Conservation (phyloP, 352 stramenopile genomes). For the Pythium chondricola region DNA sequence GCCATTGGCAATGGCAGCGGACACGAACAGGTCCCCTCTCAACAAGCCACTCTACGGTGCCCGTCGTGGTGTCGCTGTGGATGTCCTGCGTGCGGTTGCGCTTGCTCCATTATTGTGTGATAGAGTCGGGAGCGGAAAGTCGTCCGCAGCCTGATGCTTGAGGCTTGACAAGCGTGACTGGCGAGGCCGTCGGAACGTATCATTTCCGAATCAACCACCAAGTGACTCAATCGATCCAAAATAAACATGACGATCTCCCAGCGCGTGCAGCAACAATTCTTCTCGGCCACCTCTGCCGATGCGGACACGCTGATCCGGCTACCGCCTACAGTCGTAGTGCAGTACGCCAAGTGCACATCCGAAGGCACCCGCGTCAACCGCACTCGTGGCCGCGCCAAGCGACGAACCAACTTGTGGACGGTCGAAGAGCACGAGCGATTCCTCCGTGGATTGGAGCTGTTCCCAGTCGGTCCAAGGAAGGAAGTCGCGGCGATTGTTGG, state of each 20-base stretch:
- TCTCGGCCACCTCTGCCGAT: neutral
- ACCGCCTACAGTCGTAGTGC: conserved; percentile 1
- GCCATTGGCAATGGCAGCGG: too few species aligned
- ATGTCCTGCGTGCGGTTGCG: too few species aligned
- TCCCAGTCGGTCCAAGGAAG: conserved; percentile 42
- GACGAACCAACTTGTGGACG: conserved; percentile 21
- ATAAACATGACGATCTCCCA: conserved; percentile 11
- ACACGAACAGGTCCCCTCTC: too few species aligned
- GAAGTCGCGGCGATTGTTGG: conserved; percentile 40
- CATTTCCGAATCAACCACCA: conserved; percentile 2
- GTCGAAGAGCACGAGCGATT: conserved; percentile 51
- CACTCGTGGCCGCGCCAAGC: too few species aligned
- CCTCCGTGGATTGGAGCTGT: conserved; percentile 36
- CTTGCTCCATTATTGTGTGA: too few species aligned
- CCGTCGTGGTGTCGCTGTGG: too few species aligned
- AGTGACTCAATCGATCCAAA: neutral
- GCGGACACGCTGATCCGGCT: conserved; percentile 1
- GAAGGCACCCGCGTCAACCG: conserved; percentile 17
- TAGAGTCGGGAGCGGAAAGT: too few species aligned
- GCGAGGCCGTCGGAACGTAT: neutral
- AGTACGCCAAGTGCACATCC: conserved; percentile 4
- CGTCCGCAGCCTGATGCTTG: too few species aligned
- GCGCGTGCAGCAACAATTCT: conserved; percentile 8
- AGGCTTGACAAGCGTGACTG: too few species aligned
- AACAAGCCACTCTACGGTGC: too few species aligned